Percentiles rank a stretch among this genome's conserved stretches.
Conservation (phyloP, 257 asterid genomes). For the Datura wrightii region DNA sequence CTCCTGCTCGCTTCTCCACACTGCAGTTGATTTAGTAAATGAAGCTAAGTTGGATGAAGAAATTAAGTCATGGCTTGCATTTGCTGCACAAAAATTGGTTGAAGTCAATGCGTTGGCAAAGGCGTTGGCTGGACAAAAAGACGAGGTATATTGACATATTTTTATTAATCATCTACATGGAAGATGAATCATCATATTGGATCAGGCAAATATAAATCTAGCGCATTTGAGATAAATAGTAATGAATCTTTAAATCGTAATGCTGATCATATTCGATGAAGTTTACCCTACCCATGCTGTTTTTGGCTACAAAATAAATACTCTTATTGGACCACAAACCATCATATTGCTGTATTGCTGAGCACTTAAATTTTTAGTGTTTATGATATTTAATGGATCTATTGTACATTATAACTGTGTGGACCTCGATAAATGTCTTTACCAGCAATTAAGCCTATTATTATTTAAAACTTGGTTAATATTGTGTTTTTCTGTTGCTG, state of each 20-base stretch:
- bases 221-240: background rate
- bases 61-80: slow-evolving; percentile 97
- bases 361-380: background rate
- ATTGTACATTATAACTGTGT: background rate
- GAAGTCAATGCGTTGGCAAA: slow-evolving; percentile 93
- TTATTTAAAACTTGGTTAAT: background rate
- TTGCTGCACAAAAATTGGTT: slow-evolving; percentile 91
- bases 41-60: slow-evolving; percentile 91
- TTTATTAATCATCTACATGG: background rate
- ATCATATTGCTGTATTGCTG: background rate
- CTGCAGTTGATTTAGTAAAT: slow-evolving; percentile 93
- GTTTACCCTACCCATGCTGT: background rate
- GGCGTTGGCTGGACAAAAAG: slow-evolving; percentile 81
- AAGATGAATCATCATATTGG: background rate
- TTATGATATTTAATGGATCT: background rate
- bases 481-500: background rate
- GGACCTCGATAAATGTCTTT: background rate
- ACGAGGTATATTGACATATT: slow-evolving; percentile 58
- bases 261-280: background rate
- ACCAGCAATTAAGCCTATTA: background rate
- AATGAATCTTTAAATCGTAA: background rate
- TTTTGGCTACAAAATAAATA: background rate
- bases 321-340: background rate
- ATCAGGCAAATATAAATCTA: slow-evolving; percentile 1
- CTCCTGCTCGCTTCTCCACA: slow-evolving; percentile 90